Base-by-base conservation (phyloP, 1,284 basidiomycete species). In the Ceratobasidium papillatum region DNA sequence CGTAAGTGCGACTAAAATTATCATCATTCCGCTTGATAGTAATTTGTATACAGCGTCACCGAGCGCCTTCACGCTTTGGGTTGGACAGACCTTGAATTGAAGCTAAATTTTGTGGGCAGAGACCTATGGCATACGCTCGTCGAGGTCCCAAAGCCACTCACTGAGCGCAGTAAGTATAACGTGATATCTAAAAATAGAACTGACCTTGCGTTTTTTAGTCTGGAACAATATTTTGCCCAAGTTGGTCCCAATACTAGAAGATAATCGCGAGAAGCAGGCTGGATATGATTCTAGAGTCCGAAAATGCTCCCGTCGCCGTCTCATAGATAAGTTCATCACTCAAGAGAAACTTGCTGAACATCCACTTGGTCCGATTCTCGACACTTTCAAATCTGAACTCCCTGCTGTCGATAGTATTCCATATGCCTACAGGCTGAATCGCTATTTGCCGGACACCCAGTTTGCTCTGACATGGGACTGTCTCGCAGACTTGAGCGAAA, bases 381-480 rank as follows among this genome's bases (percentile, higher is more conserved):
- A 34, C 2, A n/a, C 17, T 22, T n/a, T 41, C 1, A 25, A 5
- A 3, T 12, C 38, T 2, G 38, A 62, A 7, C 56, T 36, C 17
- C 5, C 30, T 17, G 56, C 17, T 36, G 5, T 58, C 30, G 45
- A 47, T 32, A n/a, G n/a, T n/a, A n/a, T n/a, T n/a, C n/a, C n/a
- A n/a, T n/a, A n/a, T n/a, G n/a, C n/a, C n/a, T 47, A 27, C 27
- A 49, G 14, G 0, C 36, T 64, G 43, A n/a, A n/a, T 17, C 27
- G 5, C 12, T 41, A 25, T 3, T 51, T 71, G 5, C 68, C 68
- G 5, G 9, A 36, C 8, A 36, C 32, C 5, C 8, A 12, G 0
- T n/a, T 47, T 36, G 56, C 27, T 3, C 32, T 58, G 5, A 32
- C 45, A 22, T 71, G 68, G 68, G 68, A 71, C 9, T 71, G 36